These are phyloP conservation scores for Mycena amicta DNA, from an alignment of 768 basidiomycete genomes.

Conservation along the genomic window DNA sequence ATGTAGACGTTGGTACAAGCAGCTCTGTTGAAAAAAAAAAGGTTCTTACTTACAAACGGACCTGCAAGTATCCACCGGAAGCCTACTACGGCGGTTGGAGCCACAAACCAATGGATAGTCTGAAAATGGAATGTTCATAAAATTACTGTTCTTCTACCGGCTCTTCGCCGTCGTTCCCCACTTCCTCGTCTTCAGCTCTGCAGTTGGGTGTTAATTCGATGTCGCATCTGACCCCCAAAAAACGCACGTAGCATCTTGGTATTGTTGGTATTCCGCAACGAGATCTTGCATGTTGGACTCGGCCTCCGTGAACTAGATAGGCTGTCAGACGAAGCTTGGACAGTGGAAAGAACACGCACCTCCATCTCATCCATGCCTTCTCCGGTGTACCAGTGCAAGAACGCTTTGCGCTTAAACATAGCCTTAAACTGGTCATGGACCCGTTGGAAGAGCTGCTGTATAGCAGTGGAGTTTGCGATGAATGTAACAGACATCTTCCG, in stretches of 20 bases:
- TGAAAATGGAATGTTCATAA: not conserved
- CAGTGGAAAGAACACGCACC: constrained; percentile 32
- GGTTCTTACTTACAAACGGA: too few relatives aligned
- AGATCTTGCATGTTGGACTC: constrained; percentile 99
- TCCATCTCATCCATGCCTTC: constrained; percentile 99
- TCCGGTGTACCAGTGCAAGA: constrained; percentile 98
- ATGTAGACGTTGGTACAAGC: not conserved
- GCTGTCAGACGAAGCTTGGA: not conserved
- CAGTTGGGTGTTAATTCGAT: not conserved
- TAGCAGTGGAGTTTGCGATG: constrained; percentile 96
- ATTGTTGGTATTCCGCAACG: constrained; percentile 96
- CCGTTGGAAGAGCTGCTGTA: constrained; percentile 98
- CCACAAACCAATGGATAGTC: too few relatives aligned
- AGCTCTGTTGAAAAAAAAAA: too few relatives aligned
- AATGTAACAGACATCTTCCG: constrained; percentile 97
- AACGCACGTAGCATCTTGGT: constrained; percentile 72
- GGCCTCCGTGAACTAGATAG: constrained; percentile 87
- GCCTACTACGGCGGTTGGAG: too few relatives aligned
- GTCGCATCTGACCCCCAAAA: not conserved
- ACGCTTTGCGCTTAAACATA: constrained; percentile 99
- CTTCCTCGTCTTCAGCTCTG: not conserved
- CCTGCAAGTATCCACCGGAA: too few relatives aligned
- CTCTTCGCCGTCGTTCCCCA: not conserved
- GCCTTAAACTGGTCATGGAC: constrained; percentile 97
- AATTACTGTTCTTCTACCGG: not conserved